Evolutionary conservation across 1,284 basidiomycete genomes (phyloP), one percentile per base, ranked within the genome.

Genomic region (Pseudozyma hubeiensis): DNA sequence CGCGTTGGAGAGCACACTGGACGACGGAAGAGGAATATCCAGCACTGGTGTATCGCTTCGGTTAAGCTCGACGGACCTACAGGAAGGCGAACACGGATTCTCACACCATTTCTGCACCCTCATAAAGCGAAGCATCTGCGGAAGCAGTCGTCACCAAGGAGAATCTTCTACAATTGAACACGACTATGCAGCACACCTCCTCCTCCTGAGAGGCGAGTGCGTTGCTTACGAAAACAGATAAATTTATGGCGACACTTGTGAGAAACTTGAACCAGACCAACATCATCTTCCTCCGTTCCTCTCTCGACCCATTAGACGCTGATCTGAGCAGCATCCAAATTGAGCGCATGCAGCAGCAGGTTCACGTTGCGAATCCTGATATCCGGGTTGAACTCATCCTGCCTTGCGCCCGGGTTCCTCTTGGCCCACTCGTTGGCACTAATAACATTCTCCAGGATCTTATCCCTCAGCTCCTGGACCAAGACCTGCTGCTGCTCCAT

Each of bases 391-490:
- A 48, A 37, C 3, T 56, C 65, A 19, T 56, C 62, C 35, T 41
- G 24, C n/a, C 31, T 47, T 7, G 30, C 77, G 10, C 30, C 78
- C 53, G 50, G 78, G 65, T 64, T 68, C 1, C 68, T 16, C 39
- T 65, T 79, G 35, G 57, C 55, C 72, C 64, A 73, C 54, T 81
- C 76, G 81, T 90, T 91, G 17, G 90, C 92, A 47, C 88, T 90
- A 62, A 90, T 85, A 30, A 96, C 91, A 75, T 92, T 93, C 77
- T 94, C 92, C 41, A 96, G 87, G 17, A 97, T 92, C 85, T 97
- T 96, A 78, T 97, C 96, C 63, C 94, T 90, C 47, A 98, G 87
- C 47, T 91, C 89, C 41, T 90, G 90, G 19, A 99, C 94, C 43
- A 99, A 88, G 53, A 90, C 87, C 72, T 93, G 91, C 83, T 89